Conservation (phyloP, 2,329 filamentous ascomycete genomes). For the Diplodia sapinea region DNA sequence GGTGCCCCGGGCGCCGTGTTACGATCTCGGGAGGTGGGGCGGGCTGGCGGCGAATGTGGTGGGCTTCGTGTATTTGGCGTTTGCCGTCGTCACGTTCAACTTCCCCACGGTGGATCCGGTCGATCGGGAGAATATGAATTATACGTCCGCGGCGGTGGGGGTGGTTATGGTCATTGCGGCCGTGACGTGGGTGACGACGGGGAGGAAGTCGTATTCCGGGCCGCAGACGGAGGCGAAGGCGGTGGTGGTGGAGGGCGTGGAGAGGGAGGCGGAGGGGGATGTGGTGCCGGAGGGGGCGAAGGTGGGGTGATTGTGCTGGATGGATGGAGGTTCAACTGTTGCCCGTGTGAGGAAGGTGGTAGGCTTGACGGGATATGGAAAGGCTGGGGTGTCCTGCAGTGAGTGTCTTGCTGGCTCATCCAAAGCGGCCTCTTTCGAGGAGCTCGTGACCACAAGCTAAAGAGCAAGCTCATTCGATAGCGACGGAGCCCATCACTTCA, state of each 20-base stretch:
- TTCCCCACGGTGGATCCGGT: slow-evolving; percentile 60
- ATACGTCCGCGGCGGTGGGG: slow-evolving; percentile 62
- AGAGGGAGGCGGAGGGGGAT: background rate
- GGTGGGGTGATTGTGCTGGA: background rate
- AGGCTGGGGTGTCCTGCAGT: too few relatives aligned
- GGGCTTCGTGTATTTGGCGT: slow-evolving; percentile 60
- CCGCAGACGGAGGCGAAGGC: slow-evolving; percentile 42
- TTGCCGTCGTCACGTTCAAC: slow-evolving; percentile 63
- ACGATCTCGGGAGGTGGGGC: slow-evolving; percentile 38
- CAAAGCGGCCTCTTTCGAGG: too few relatives aligned
- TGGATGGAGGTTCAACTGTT: background rate
- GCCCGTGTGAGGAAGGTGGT: too few relatives aligned
- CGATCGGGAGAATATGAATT: slow-evolving; percentile 63
- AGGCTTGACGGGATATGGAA: too few relatives aligned
- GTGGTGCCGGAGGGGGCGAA: background rate
- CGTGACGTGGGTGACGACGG: slow-evolving; percentile 60
- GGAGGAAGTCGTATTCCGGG: slow-evolving; percentile 57
- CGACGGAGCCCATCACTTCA: too few relatives aligned
- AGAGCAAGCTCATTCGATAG: too few relatives aligned
- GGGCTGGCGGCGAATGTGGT: slow-evolving; percentile 54
- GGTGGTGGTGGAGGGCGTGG: slow-evolving; percentile 1
- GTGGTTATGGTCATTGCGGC: slow-evolving; percentile 59
- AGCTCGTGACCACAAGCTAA: too few relatives aligned
- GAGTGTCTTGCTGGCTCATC: too few relatives aligned
- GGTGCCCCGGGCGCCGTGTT: too few relatives aligned